These are phyloP conservation scores for Nitzschia inconspicua DNA, from an alignment of 108 stramenopile genomes.

Conservation along the genomic window DNA sequence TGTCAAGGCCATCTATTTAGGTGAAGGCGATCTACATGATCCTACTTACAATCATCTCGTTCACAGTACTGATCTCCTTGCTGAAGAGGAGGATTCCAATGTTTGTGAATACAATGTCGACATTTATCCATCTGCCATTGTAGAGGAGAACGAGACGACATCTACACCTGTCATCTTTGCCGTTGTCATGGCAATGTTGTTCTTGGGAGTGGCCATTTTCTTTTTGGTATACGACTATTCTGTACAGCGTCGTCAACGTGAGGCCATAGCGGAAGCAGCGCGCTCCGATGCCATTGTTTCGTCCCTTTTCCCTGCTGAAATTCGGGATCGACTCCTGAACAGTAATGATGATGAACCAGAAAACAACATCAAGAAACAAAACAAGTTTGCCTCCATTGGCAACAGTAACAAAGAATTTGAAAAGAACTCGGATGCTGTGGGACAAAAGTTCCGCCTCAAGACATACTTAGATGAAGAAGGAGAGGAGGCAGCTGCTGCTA, in stretches of 20 bases:
- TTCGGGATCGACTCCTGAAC: conserved; percentile 42
- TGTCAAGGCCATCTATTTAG: conserved; percentile 4
- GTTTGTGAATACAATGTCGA: conserved; percentile 1
- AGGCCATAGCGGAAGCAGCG: conserved; percentile 9
- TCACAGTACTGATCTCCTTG: background rate
- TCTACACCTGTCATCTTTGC: background rate
- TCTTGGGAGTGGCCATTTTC: background rate
- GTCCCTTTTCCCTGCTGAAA: conserved; percentile 38
- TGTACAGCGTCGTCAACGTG: conserved; percentile 12
- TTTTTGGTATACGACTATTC: conserved; percentile 15
- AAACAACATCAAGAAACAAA: too few relatives aligned
- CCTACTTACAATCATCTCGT: background rate
- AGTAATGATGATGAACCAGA: too few relatives aligned
- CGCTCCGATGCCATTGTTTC: conserved; percentile 31
- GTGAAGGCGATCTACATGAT: conserved; percentile 15
- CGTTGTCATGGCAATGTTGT: background rate
- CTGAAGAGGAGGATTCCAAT: background rate
- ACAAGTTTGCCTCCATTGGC: too few relatives aligned
- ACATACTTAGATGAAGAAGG: conserved; percentile 2
- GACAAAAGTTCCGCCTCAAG: conserved; percentile 21
- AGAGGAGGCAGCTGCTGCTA: background rate
- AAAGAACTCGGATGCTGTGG: too few relatives aligned
- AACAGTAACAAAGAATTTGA: too few relatives aligned
- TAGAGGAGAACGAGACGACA: background rate
- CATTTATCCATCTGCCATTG: conserved; percentile 3